Conservation (phyloP, 1,284 basidiomycete species). For the Schizophyllum amplum region DNA sequence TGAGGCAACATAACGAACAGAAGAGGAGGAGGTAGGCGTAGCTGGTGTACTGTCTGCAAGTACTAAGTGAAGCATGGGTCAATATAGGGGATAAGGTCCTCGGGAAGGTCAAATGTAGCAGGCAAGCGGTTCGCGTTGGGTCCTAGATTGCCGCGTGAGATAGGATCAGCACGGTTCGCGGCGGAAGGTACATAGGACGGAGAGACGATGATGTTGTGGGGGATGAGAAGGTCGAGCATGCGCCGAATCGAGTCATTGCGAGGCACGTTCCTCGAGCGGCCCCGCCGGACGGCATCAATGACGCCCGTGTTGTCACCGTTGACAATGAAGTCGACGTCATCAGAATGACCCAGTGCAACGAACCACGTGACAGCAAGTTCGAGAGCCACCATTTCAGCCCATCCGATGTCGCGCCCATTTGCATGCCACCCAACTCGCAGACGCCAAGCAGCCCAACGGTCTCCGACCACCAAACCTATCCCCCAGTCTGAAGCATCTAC, state of each 20-base stretch:
- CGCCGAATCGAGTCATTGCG: conserved; percentile 13
- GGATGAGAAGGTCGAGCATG: conserved; percentile 7
- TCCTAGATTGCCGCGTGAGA: conserved; percentile 7
- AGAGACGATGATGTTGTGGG: conserved; percentile 6
- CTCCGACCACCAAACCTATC: conserved; percentile 26
- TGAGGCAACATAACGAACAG: too few species aligned
- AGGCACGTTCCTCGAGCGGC: conserved; percentile 10
- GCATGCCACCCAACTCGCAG: conserved; percentile 18
- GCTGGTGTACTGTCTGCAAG: too few species aligned
- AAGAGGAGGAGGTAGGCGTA: too few species aligned
- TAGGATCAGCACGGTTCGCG: conserved; percentile 13
- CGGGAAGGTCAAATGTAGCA: too few species aligned
- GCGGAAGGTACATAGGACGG: conserved; percentile 11
- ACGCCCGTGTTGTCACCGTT: conserved; percentile 12
- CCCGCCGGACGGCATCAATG: conserved; percentile 10
- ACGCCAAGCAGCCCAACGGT: conserved; percentile 24
- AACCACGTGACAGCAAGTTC: conserved; percentile 19
- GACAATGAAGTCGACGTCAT: conserved; percentile 7
- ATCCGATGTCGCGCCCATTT: conserved; percentile 23
- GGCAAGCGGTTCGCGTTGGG: too few species aligned
- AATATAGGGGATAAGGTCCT: too few species aligned
- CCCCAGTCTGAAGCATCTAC: conserved; percentile 30
- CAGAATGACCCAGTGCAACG: background rate
- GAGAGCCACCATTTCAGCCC: conserved; percentile 28
- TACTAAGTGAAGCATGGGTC: too few species aligned